Evolutionary conservation across 2,329 filamentous ascomycete genomes (phyloP).

Genomic region (Fusarium coffeatum): DNA sequence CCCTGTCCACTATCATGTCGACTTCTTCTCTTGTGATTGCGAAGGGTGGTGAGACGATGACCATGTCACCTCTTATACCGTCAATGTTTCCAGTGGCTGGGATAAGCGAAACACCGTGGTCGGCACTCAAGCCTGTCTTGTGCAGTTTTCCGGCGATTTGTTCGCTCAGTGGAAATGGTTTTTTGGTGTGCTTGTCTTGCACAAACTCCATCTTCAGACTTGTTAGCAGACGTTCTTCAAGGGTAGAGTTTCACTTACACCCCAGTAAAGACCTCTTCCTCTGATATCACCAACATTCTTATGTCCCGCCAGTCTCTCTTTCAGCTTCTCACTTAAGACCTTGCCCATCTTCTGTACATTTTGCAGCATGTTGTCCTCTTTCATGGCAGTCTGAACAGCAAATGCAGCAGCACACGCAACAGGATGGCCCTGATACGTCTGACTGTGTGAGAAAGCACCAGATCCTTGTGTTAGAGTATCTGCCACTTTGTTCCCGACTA

Average conservation of each 20-base stretch:
- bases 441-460: conserved; percentile 64
- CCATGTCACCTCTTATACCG: conserved; percentile 28
- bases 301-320: conserved; percentile 12
- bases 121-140: not conserved
- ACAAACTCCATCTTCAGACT: conserved; percentile 23
- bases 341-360: conserved; percentile 23
- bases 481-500: conserved; percentile 21
- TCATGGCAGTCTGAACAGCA: conserved; percentile 49
- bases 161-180: conserved; percentile 3
- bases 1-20: not conserved
- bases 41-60: conserved; percentile 29
- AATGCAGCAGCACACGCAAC: conserved; percentile 54
- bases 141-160: conserved; percentile 23
- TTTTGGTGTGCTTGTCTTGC: conserved; percentile 12
- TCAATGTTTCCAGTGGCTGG: conserved; percentile 18
- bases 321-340: not conserved
- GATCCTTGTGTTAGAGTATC: conserved; percentile 23
- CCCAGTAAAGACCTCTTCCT: conserved; percentile 38
- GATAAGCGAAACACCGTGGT: conserved; percentile 17
- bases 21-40: conserved; percentile 23
- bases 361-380: conserved; percentile 26
- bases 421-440: conserved; percentile 63
- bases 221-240: not conserved
- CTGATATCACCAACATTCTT: conserved; percentile 39
- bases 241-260: conserved; percentile 1